A percentile compares a stretch with the other conserved stretches of the same genome.
phyloP scores from a whole-genome alignment of 805 yeast genomes.

The Tanozyma kutaoensis region DNA sequence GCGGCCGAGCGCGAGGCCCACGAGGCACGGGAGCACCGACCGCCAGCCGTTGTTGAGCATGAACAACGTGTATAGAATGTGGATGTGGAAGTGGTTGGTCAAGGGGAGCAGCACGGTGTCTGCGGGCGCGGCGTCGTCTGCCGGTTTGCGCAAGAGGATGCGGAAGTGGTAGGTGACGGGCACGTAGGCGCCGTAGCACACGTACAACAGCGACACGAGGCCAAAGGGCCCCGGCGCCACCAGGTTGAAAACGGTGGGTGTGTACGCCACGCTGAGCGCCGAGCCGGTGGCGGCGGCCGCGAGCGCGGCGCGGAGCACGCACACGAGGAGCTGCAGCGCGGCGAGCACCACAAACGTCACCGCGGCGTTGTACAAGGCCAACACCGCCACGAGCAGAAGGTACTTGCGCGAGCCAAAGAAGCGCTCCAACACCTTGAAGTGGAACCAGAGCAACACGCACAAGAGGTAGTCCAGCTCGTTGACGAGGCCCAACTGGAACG shows the following conservation, averaged over 20 bases:
- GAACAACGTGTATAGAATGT: constrained; percentile 20
- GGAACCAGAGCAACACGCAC: constrained; percentile 31
- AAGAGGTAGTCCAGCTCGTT: constrained; percentile 47
- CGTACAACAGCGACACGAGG: constrained; percentile 22
- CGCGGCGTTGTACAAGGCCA: constrained; percentile 34
- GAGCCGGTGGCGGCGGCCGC: too few relatives aligned
- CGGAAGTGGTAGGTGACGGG: constrained; percentile 22
- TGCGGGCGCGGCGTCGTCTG: constrained; percentile 1
- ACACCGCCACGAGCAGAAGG: constrained; percentile 29
- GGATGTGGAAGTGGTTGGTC: constrained; percentile 27
- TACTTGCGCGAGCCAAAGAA: constrained; percentile 44
- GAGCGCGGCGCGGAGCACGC: constrained; percentile 3
- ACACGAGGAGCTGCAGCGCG: constrained; percentile 23
- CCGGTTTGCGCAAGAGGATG: too few relatives aligned
- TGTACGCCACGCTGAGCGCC: constrained; percentile 3
- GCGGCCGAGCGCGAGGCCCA: constrained; percentile 33
- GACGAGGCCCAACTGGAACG: constrained; percentile 38
- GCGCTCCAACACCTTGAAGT: constrained; percentile 43
- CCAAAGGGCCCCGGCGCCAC: constrained; percentile 28
- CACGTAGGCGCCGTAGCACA: constrained; percentile 21
- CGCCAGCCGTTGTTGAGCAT: constrained; percentile 28
- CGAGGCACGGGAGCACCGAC: constrained; percentile 22
- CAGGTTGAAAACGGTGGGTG: constrained; percentile 17
- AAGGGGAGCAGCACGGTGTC: constrained; percentile 8
- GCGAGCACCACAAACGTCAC: constrained; percentile 24